Base-by-base conservation (phyloP, 352 stramenopile species). In the Globisporangium spiculum region DNA sequence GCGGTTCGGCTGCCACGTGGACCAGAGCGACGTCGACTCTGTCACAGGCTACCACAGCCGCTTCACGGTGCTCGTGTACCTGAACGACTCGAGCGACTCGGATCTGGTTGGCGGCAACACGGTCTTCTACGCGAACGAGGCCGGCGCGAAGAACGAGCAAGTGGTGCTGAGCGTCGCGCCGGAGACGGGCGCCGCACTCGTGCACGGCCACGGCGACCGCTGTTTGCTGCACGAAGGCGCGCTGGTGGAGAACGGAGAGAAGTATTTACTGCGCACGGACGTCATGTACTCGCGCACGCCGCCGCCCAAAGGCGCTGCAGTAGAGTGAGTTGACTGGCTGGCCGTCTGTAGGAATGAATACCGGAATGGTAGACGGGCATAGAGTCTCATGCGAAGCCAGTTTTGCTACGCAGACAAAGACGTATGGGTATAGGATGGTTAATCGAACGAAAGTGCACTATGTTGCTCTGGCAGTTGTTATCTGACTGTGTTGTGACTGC, bases 31-130 rank as follows among this genome's bases (percentile, higher is more conserved):
- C 69, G 79, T 93, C 61, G 84, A 94, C 65, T 77, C 79, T 4
- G 66, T 84, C 60, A 94, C 86, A 38, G 76, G 81, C 53, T 81
- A 77, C 71, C 77, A 88, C 72, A 94, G 86, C 60, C 84, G 81
- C 74, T 93, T 92, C 71, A 94, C 86, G 9, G 79, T 93, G 69
- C 81, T 93, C 44, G 83, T 94, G 50, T 94, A 93, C 69, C 77
- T 94, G 10, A 94, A 93, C 46, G 86, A 94, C 76, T 60, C 75
- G 7, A 73, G 27, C 44, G 86, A 94, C 76, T 94, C 86, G 63
- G 83, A 89, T n/a, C 64, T 94, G 34, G 57, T 74, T 4, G 86
- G 84, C 30, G 86, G 84, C 18, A 71, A 72, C 57, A 93, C 86
- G n/a, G 63, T 92, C 52, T 93, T 94, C 68, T 94, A 94, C 72